Conservation (phyloP, 202 grass and related monocot species). For the Musa balbisiana region DNA sequence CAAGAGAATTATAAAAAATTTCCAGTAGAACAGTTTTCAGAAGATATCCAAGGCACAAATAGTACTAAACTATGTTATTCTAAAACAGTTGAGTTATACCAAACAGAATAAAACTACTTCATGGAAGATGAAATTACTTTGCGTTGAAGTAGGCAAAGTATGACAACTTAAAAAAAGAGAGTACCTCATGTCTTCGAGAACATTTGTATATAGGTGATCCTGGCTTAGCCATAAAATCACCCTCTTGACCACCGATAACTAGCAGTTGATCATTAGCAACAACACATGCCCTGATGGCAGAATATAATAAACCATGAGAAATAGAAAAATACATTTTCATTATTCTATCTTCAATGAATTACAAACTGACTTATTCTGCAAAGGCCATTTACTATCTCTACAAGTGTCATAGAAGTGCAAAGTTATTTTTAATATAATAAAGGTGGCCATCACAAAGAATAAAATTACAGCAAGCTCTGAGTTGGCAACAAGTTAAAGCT, state of each 20-base stretch:
- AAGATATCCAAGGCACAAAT: too few species aligned
- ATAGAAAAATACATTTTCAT: neutral
- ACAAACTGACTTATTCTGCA: neutral
- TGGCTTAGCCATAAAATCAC: slow-evolving; percentile 86
- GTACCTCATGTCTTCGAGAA: slow-evolving; percentile 65
- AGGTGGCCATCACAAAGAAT: neutral
- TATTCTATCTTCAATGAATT: neutral
- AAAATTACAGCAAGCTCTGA: neutral
- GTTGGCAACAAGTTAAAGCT: neutral
- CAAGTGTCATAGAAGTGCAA: neutral
- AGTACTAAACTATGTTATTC: too few species aligned
- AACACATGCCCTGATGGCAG: slow-evolving; percentile 52
- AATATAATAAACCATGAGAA: slow-evolving; percentile 16
- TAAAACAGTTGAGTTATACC: too few species aligned
- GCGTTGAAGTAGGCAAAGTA: too few species aligned
- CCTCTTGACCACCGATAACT: slow-evolving; percentile 92
- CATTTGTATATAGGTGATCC: slow-evolving; percentile 90
- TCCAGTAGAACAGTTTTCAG: too few species aligned
- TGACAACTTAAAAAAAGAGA: neutral
- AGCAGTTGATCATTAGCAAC: slow-evolving; percentile 68
- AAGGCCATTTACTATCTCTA: neutral
- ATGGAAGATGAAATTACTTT: too few species aligned
- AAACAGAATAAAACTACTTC: too few species aligned
- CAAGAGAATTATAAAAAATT: too few species aligned
- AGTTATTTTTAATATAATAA: neutral